Base-by-base conservation (phyloP, 1,284 basidiomycete species). In the Phellinidium pouzarii region DNA sequence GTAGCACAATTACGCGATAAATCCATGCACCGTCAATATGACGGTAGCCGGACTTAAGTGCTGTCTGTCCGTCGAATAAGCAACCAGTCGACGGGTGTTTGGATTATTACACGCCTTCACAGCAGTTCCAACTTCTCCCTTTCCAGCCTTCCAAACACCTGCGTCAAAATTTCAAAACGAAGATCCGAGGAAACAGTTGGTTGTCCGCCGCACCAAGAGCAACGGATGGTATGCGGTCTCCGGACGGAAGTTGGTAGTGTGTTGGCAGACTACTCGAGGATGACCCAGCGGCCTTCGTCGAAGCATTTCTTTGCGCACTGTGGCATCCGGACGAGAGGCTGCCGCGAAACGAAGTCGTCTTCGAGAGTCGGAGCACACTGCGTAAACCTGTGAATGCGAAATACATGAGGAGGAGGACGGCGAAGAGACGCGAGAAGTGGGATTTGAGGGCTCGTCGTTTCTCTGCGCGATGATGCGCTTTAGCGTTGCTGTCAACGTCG, bases 131-230 rank as follows among this genome's bases (percentile, higher is more conserved):
- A 84, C 82, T 57, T 82, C 72, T 34, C 71, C 74, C 36, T 59
- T 67, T 17, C 61, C 62, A n/a, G 83, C 73, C 61, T 80, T 71
- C 82, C 81, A 84, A 20, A 82, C 79, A 37, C 81, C 82, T 82
- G 48, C 23, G 29, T 31, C 29, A 48, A 42, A 36, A 40, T 17
- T 14, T 7, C 44, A 22, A 40, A 38, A 29, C 17, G 19, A 17
- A 26, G 27, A 19, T 42, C 37, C 19, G 22, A 44, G 11, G 17
- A 6, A 17, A 27, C 12, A 40, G 12, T 37, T 31, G n/a, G 36
- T 22, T 26, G 22, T 12, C 31, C 14, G 37, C 48, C 64, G 41
- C 65, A 78, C 80, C 79, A 26, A 84, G 70, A 8, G 81, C 81
- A 44, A 84, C 72, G 9, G 75, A 71, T 0, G 82, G 82, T 40